Conservation (phyloP, 192 early-diverging fungal species). For the Coemansia sp. region DNA sequence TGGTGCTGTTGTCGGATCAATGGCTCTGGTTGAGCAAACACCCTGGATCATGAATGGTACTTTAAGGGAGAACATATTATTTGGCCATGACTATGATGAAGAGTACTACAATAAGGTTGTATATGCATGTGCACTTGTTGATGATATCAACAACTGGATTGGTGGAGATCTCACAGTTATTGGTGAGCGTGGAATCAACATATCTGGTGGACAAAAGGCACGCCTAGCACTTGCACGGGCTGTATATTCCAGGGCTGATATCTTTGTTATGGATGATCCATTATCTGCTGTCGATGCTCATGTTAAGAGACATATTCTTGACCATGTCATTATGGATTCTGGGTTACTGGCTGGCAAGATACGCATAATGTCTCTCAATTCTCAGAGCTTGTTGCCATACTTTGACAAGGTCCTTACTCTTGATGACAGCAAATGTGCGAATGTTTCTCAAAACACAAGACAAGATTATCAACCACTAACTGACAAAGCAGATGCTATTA, state of each 20-base stretch:
- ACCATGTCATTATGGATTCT: slow-evolving; percentile 53
- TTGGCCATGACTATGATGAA: slow-evolving; percentile 63
- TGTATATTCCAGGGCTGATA: slow-evolving; percentile 72
- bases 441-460: slow-evolving; percentile 9
- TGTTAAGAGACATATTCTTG: slow-evolving; percentile 71
- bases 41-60: slow-evolving; percentile 88
- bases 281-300: slow-evolving; percentile 83
- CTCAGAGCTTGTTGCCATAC: slow-evolving; percentile 71
- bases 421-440: slow-evolving; percentile 57
- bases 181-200: slow-evolving; percentile 54
- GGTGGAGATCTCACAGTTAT: slow-evolving; percentile 43
- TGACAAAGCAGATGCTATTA: background rate
- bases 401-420: slow-evolving; percentile 72
- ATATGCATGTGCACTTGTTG: slow-evolving; percentile 57
- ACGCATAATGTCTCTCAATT: slow-evolving; percentile 81
- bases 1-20: slow-evolving; percentile 60
- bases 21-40: slow-evolving; percentile 79
- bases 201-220: slow-evolving; percentile 83
- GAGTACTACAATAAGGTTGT: slow-evolving; percentile 57
- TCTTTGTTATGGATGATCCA: slow-evolving; percentile 83
- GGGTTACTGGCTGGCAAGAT: slow-evolving; percentile 71
- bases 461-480: slow-evolving; percentile 4
- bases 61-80: slow-evolving; percentile 66
- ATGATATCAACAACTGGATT: slow-evolving; percentile 60
- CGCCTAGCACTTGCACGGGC: slow-evolving; percentile 81